These are phyloP conservation scores for Neolecta irregularis DNA, from an alignment of 1,139 yeast genomes.

Conservation along the genomic window DNA sequence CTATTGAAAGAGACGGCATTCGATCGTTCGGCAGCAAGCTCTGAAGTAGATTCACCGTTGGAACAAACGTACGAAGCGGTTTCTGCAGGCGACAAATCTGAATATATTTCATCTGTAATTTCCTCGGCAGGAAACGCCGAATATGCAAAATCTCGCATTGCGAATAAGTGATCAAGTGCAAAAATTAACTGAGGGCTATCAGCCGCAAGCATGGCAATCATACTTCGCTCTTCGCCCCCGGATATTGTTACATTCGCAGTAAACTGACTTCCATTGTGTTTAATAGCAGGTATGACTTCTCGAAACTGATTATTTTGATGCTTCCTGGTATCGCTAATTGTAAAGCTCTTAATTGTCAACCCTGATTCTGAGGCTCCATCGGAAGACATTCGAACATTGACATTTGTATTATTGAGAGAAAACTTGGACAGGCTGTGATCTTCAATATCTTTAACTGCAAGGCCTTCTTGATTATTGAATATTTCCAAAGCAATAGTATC, in stretches of 20 bases:
- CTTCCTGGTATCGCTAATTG: conserved; percentile 57
- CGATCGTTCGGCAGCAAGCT: neutral
- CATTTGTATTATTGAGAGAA: conserved; percentile 43
- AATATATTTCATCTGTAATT: conserved; percentile 13
- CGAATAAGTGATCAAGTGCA: conserved; percentile 75
- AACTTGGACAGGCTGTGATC: conserved; percentile 43
- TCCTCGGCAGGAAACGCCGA: conserved; percentile 26
- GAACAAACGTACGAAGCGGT: neutral
- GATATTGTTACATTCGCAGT: conserved; percentile 36
- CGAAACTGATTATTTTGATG: conserved; percentile 52
- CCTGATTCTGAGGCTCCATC: conserved; percentile 46
- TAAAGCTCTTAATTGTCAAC: conserved; percentile 53
- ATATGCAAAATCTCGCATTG: conserved; percentile 50
- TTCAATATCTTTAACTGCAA: conserved; percentile 22
- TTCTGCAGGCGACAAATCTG: conserved; percentile 4
- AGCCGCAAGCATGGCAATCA: conserved; percentile 46
- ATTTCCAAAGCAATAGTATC: conserved; percentile 53
- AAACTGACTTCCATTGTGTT: conserved; percentile 56
- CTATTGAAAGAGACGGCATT: neutral
- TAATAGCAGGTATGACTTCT: conserved; percentile 60
- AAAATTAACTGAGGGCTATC: conserved; percentile 70
- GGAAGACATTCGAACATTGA: conserved; percentile 36
- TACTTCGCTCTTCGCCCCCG: conserved; percentile 31
- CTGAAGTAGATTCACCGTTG: neutral
- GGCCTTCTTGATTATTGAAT: conserved; percentile 39